Evolutionary conservation across 331 rosid genomes (phyloP).

Genomic region (Stylosanthes scabra): DNA sequence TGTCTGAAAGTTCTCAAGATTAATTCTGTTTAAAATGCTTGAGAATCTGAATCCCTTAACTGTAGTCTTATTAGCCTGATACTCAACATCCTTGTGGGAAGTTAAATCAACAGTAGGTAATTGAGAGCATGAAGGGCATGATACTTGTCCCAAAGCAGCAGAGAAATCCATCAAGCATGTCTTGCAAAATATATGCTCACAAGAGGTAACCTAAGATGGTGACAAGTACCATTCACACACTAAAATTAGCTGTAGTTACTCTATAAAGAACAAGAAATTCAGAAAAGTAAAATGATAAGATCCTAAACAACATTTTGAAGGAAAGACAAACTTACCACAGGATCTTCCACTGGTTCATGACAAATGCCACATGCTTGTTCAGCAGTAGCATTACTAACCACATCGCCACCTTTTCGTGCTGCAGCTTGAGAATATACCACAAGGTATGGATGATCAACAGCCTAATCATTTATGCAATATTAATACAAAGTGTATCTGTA

Average conservation of each 20-base stretch:
- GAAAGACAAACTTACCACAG: slow-evolving; percentile 60
- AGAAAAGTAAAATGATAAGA: background rate
- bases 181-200: slow-evolving; percentile 86
- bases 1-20: slow-evolving; percentile 83
- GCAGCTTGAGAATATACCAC: slow-evolving; percentile 83
- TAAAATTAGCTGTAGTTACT: slow-evolving; percentile 1
- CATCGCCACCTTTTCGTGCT: slow-evolving; percentile 48
- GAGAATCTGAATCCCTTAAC: slow-evolving; percentile 84
- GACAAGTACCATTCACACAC: slow-evolving; percentile 4
- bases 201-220: slow-evolving; percentile 76
- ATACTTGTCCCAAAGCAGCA: slow-evolving; percentile 62
- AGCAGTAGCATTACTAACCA: slow-evolving; percentile 36
- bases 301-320: background rate
- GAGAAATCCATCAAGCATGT: slow-evolving; percentile 73
- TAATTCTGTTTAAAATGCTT: slow-evolving; percentile 84
- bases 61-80: slow-evolving; percentile 59
- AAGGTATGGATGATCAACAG: slow-evolving; percentile 95
- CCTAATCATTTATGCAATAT: slow-evolving; percentile 50
- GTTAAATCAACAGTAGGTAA: slow-evolving; percentile 77
- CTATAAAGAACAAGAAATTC: background rate
- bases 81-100: slow-evolving; percentile 47
- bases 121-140: slow-evolving; percentile 89
- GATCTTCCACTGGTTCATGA: slow-evolving; percentile 77
- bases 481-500: slow-evolving; percentile 2
- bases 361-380: slow-evolving; percentile 80